These are phyloP conservation scores for Neurospora intermedia DNA, from an alignment of 495 filamentous ascomycete species.

Conservation along the genomic window DNA sequence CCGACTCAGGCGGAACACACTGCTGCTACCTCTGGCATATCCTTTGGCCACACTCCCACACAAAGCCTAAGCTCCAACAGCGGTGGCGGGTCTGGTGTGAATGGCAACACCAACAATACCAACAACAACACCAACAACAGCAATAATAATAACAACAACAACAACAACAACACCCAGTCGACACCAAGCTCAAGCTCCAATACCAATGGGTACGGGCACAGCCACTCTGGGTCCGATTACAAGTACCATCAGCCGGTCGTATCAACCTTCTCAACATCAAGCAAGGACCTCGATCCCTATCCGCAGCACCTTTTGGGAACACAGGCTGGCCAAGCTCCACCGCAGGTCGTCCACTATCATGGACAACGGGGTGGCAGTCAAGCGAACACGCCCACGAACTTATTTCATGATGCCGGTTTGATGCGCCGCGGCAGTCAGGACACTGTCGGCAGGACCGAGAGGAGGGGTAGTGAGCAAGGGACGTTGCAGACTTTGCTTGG, in stretches of 20 bases:
- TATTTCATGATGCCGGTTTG: constrained; percentile 27
- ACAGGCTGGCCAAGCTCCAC: constrained; percentile 47
- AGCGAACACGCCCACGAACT: constrained; percentile 45
- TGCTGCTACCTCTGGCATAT: neutral
- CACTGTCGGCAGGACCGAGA: constrained; percentile 12
- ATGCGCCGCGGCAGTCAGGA: constrained; percentile 33
- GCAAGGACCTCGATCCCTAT: constrained; percentile 62
- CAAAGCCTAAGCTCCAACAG: constrained; percentile 20
- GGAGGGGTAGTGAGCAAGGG: constrained; percentile 17
- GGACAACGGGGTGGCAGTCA: constrained; percentile 49
- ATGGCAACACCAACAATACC: constrained; percentile 8
- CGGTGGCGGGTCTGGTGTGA: constrained; percentile 14
- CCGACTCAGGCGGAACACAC: constrained; percentile 45
- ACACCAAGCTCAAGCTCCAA: constrained; percentile 10
- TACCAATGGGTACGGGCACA: neutral
- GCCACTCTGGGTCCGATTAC: constrained; percentile 17
- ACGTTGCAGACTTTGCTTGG: constrained; percentile 29
- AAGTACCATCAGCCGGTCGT: constrained; percentile 56
- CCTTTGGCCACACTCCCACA: constrained; percentile 31
- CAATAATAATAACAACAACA: constrained; percentile 15
- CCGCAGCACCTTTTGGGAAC: constrained; percentile 51
- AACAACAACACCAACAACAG: constrained; percentile 18
- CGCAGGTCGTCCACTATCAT: constrained; percentile 53
- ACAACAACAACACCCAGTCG: constrained; percentile 13
- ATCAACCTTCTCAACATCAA: constrained; percentile 66